These are phyloP conservation scores for Blepharisma stoltei DNA, from an alignment of 73 alveolate genomes.

Conservation along the genomic window DNA sequence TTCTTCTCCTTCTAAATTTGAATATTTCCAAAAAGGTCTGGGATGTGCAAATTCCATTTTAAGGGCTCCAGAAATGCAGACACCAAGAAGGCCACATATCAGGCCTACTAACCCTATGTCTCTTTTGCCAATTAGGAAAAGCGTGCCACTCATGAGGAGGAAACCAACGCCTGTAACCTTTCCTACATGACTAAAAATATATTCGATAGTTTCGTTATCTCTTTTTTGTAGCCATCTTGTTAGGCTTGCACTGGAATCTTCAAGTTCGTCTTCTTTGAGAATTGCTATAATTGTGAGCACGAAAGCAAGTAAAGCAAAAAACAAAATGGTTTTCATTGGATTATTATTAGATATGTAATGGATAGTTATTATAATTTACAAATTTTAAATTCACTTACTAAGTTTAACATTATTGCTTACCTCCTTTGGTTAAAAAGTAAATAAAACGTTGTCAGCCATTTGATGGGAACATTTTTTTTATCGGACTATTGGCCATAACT, in stretches of 20 bases:
- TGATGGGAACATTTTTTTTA: too few species aligned
- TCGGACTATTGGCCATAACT: too few species aligned
- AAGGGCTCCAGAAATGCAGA: background rate
- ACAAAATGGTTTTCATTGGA: too few species aligned
- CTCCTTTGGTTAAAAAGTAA: too few species aligned
- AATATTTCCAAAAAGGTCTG: conserved; percentile 11
- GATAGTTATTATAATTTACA: too few species aligned
- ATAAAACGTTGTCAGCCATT: too few species aligned
- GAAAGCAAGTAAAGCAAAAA: background rate
- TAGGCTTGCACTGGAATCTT: background rate
- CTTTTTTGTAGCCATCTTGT: background rate
- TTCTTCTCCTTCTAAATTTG: background rate
- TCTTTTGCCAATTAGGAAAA: conserved; percentile 3
- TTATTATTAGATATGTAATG: too few species aligned
- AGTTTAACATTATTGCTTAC: too few species aligned
- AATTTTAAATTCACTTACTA: too few species aligned
- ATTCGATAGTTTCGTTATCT: background rate
- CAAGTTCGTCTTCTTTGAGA: background rate
- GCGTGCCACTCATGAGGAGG: background rate
- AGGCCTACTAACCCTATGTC: background rate
- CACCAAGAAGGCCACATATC: background rate
- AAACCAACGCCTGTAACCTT: background rate
- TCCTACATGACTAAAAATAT: background rate
- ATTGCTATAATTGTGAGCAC: background rate
- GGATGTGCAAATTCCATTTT: conserved; percentile 24